A percentile compares a stretch with the other conserved stretches of the same genome.
phyloP scores from a whole-genome alignment of 192 early-diverging fungal genomes.

The Phlyctochytrium arcticum region DNA sequence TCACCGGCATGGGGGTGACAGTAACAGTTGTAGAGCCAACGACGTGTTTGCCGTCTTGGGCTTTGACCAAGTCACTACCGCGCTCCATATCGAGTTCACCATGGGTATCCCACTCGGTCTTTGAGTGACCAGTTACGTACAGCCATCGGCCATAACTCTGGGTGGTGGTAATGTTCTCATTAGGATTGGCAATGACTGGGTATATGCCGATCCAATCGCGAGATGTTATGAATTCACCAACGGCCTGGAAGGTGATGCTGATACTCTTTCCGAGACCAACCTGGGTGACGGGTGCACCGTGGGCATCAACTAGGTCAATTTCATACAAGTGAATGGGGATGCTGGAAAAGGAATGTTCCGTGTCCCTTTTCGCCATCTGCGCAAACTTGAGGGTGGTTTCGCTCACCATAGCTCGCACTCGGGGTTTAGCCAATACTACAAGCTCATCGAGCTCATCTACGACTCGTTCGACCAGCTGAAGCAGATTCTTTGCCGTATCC shows the following conservation, averaged over 20 bases:
- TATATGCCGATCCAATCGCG: constrained; percentile 95
- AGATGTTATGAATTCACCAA: constrained; percentile 59
- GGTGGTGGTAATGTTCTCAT: constrained; percentile 67
- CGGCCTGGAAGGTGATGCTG: constrained; percentile 65
- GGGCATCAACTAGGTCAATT: constrained; percentile 34
- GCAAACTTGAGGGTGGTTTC: constrained; percentile 36
- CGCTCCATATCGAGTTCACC: constrained; percentile 40
- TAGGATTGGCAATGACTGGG: constrained; percentile 70
- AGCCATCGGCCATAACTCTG: constrained; percentile 68
- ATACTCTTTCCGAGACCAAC: constrained; percentile 74
- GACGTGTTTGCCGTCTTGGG: constrained; percentile 26
- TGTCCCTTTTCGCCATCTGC: constrained; percentile 29
- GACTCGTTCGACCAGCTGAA: constrained; percentile 23
- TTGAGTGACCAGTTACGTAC: constrained; percentile 58
- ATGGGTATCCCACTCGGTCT: constrained; percentile 48
- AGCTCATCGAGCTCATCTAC: constrained; percentile 53
- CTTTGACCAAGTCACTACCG: constrained; percentile 23
- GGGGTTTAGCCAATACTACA: constrained; percentile 51
- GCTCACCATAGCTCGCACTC: constrained; percentile 37
- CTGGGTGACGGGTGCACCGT: constrained; percentile 30
- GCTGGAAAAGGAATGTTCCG: background rate
- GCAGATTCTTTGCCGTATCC: background rate
- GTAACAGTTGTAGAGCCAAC: background rate
- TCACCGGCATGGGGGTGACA: background rate
- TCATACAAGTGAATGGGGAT: constrained; percentile 34